Evolutionary conservation across 805 yeast species (phyloP).

Genomic region (Wickerhamiella musiphila): DNA sequence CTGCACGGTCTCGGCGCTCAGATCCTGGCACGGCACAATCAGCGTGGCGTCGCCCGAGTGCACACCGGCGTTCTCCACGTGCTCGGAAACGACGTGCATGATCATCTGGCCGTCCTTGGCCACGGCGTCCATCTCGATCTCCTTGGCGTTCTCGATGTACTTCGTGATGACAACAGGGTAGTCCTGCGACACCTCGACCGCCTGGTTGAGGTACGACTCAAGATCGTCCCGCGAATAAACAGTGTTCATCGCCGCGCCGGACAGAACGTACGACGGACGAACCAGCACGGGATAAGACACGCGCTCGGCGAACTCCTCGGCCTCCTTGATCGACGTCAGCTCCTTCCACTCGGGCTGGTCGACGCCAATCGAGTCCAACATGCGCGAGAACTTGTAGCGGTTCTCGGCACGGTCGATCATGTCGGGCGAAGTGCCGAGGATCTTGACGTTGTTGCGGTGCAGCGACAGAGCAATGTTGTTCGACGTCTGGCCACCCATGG

Average conservation of each 20-base stretch:
- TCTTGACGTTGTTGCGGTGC: conserved; percentile 87
- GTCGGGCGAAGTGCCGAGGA: conserved; percentile 92
- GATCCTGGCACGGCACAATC: conserved; percentile 91
- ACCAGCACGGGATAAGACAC: conserved; percentile 91
- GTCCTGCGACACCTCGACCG: conserved; percentile 94
- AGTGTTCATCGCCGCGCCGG: conserved; percentile 99
- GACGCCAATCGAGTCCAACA: conserved; percentile 89
- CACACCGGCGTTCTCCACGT: conserved; percentile 97
- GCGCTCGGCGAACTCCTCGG: conserved; percentile 76
- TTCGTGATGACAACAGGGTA: conserved; percentile 96
- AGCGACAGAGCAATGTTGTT: conserved; percentile 87
- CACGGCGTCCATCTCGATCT: conserved; percentile 97
- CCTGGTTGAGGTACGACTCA: conserved; percentile 75
- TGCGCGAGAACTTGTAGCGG: conserved; percentile 92
- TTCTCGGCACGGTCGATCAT: conserved; percentile 98
- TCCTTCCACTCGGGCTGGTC: conserved; percentile 99
- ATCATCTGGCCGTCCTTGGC: conserved; percentile 87
- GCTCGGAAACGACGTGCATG: conserved; percentile 96
- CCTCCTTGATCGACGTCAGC: conserved; percentile 80
- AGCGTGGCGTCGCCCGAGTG: conserved; percentile 98
- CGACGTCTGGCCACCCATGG: conserved; percentile 99
- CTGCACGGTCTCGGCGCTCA: conserved; percentile 76
- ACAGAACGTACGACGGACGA: conserved; percentile 90
- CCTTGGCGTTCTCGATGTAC: conserved; percentile 92
- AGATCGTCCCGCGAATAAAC: conserved; percentile 81